Percentiles rank a stretch among this genome's conserved stretches.
Conservation (phyloP, 1,139 yeast genomes). For the Scheffersomyces quercinus region DNA sequence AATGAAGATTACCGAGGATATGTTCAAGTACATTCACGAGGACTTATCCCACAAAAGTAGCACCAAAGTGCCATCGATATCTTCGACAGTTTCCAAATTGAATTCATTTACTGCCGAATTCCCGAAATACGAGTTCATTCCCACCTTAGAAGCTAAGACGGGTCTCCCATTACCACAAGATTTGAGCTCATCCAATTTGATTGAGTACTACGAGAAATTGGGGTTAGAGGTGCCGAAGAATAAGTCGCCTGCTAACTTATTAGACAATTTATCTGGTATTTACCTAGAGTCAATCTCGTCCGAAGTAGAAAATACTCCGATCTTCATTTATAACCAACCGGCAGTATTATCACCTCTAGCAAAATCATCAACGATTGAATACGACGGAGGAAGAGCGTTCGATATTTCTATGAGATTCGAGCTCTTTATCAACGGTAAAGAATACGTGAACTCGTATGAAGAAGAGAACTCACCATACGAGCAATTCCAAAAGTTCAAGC, state of each 20-base stretch:
- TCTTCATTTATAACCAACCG: slow-evolving; percentile 83
- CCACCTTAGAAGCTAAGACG: slow-evolving; percentile 51
- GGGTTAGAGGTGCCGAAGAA: slow-evolving; percentile 41
- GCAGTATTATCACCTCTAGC: slow-evolving; percentile 84
- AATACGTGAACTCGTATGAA: slow-evolving; percentile 91
- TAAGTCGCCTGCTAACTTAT: slow-evolving; percentile 53
- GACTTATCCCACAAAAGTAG: slow-evolving; percentile 13
- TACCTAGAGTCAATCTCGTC: slow-evolving; percentile 66
- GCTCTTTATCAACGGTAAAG: slow-evolving; percentile 75
- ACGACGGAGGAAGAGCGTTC: slow-evolving; percentile 30
- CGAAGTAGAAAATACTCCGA: slow-evolving; percentile 45
- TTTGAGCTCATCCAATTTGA: slow-evolving; percentile 38
- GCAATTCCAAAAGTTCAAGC: slow-evolving; percentile 61
- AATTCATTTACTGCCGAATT: slow-evolving; percentile 19
- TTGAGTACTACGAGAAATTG: slow-evolving; percentile 33
- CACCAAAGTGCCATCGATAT: slow-evolving; percentile 4
- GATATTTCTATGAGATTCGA: slow-evolving; percentile 75
- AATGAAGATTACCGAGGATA: slow-evolving; percentile 60
- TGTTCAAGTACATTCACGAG: slow-evolving; percentile 44
- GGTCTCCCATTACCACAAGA: slow-evolving; percentile 41
- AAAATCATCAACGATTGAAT: slow-evolving; percentile 48
- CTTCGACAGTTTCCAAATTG: slow-evolving; percentile 18
- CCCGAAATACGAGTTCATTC: slow-evolving; percentile 57
- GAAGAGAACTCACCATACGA: slow-evolving; percentile 87
- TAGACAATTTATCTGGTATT: slow-evolving; percentile 63